Evolutionary conservation across 2,329 filamentous ascomycete genomes (phyloP), one percentile per base, ranked within the genome.

Genomic region (Botrytis deweyae): DNA sequence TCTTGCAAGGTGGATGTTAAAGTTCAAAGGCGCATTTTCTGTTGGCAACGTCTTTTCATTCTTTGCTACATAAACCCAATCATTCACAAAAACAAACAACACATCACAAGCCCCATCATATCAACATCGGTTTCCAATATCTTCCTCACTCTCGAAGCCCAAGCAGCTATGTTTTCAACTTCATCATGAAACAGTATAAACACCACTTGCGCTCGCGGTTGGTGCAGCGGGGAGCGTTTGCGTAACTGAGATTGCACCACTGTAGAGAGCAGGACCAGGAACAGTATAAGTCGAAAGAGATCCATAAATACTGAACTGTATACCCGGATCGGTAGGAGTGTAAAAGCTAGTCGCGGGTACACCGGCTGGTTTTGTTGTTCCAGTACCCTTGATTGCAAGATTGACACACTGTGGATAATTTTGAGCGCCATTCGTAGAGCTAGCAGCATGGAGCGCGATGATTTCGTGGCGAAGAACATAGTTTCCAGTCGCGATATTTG

Each of bases 401-500:
- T 86, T 87, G 72, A 87, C 78, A 78, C 87, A 88, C 79, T 86
- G 58, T 82, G 86, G 79, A 86, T 88, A 79, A 82, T 83, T 82
- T 86, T 87, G 76, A 83, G 81, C 58, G 84, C 87, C 74, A 86
- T 85, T 72, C 83, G 84, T 42, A 36, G 73, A 68, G 7, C 73
- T 74, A 5, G 80, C 78, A 25, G 74, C 71, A 61, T 81, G 80
- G 1, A 80, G 74, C 38, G 76, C 79, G 49, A 80, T 80, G 46
- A 79, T 81, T 70, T 80, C 87, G 76, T 88, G 87, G 3, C 87
- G 83, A 22, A 88, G 78, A 46, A 88, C 85, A 76, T 88, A 88
- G 74, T 85, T 83, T 1, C 87, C 87, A 0, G 85, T 77, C 6
- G 79, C 80, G 63, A 88, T 80, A 36, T 82, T 80, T 0, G 76